These are phyloP conservation scores for Myotisia sp. DNA, from an alignment of 2,329 filamentous ascomycete genomes.

Conservation along the genomic window DNA sequence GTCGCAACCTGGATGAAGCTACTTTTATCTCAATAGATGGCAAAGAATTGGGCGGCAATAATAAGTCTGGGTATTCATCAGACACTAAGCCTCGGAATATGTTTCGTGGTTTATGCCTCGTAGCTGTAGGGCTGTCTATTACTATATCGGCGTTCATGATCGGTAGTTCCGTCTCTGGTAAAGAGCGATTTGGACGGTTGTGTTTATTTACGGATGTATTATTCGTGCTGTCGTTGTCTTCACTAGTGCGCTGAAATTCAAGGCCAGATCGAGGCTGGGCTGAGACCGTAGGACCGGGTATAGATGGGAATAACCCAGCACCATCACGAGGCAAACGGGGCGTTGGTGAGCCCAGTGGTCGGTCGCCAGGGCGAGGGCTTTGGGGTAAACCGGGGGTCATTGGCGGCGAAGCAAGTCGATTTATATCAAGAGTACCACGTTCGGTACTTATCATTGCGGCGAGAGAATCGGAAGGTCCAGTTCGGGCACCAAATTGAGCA, in stretches of 20 bases:
- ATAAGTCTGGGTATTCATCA: conserved; percentile 72
- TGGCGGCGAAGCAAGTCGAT: conserved; percentile 32
- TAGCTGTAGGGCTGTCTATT: conserved; percentile 19
- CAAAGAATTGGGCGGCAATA: conserved; percentile 77
- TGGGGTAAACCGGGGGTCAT: conserved; percentile 51
- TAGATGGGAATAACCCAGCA: conserved; percentile 49
- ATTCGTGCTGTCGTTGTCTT: conserved; percentile 16
- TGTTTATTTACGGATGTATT: not conserved
- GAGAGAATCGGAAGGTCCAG: conserved; percentile 17
- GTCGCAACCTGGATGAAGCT: conserved; percentile 86
- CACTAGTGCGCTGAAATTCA: conserved; percentile 10
- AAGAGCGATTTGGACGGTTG: conserved; percentile 4
- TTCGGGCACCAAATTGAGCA: conserved; percentile 6
- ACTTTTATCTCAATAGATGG: conserved; percentile 75
- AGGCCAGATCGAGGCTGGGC: conserved; percentile 35
- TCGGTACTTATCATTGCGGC: conserved; percentile 21
- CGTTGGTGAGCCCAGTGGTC: conserved; percentile 45
- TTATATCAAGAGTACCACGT: not conserved
- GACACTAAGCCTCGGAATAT: conserved; percentile 68
- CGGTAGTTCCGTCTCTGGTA: conserved; percentile 16
- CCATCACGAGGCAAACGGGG: conserved; percentile 42
- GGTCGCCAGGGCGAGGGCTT: conserved; percentile 47
- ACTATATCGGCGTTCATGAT: conserved; percentile 25
- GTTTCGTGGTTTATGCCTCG: conserved; percentile 1
- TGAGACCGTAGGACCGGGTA: conserved; percentile 53